A percentile compares a stretch with the other conserved stretches of the same genome.
phyloP scores from a whole-genome alignment of 495 filamentous ascomycete species.

The Apodospora peruviana region DNA sequence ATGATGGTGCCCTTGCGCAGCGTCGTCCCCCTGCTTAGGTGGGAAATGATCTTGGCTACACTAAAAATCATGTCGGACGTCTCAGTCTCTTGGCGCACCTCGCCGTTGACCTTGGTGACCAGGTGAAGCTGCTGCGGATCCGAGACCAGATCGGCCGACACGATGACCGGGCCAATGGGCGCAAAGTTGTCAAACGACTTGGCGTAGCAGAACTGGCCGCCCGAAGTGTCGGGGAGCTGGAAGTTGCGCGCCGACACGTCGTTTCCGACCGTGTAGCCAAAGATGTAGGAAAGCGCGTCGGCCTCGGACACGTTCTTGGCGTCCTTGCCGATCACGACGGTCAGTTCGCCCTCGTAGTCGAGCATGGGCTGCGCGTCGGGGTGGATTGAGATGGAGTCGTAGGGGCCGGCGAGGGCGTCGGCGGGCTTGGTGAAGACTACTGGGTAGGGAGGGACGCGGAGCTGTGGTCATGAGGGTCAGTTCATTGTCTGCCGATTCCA shows the following conservation, averaged over 20 bases:
- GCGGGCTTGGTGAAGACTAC: slow-evolving; percentile 32
- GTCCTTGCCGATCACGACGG: slow-evolving; percentile 31
- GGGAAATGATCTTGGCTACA: not conserved
- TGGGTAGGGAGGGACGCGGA: slow-evolving; percentile 38
- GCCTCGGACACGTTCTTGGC: slow-evolving; percentile 30
- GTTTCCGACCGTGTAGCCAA: not conserved
- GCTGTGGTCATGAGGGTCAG: slow-evolving; percentile 1
- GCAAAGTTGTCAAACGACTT: slow-evolving; percentile 30
- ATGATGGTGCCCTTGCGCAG: slow-evolving; percentile 4
- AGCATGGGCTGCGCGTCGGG: slow-evolving; percentile 40
- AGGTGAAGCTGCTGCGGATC: not conserved
- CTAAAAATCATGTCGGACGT: not conserved
- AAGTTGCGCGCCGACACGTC: slow-evolving; percentile 10
- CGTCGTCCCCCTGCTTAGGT: not conserved
- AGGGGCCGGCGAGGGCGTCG: slow-evolving; percentile 34
- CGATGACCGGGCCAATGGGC: slow-evolving; percentile 43
- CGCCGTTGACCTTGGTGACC: not conserved
- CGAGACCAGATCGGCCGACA: slow-evolving; percentile 24
- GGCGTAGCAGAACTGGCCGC: slow-evolving; percentile 10
- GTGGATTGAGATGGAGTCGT: slow-evolving; percentile 22
- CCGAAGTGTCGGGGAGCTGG: slow-evolving; percentile 6
- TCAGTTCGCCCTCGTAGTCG: slow-evolving; percentile 39
- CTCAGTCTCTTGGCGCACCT: not conserved
- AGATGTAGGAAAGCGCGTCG: slow-evolving; percentile 21
- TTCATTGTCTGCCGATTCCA: no score